Evolutionary conservation across 345 rosid genomes (phyloP), one percentile per base, ranked within the genome.

Genomic region (Combretum micranthum): DNA sequence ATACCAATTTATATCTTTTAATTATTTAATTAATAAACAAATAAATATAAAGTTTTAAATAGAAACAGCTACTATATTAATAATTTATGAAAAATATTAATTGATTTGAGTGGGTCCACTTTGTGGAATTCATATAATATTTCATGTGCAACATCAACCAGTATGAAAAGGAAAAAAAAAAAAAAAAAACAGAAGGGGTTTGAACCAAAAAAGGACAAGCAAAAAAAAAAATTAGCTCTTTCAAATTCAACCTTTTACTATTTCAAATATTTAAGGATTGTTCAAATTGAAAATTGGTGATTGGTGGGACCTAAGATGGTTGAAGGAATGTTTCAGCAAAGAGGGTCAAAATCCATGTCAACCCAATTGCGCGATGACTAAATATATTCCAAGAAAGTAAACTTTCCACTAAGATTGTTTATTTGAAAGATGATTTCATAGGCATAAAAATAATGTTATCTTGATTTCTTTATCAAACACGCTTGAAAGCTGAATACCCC

Each of bases 331-430:
- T 78, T 69, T 69, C 57, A 69, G 61, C 67, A 23, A 64, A 47
- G 73, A 78, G 64, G 52, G 77, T 75, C 80, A 71, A 75, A 62
- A 67, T 62, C 59, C 53, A 69, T 66, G 83, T 78, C 83, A 78
- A 78, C 80, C 80, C 80, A 64, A 64, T 75, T 21, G 50, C 26
- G 20, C 23, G 59, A 58, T 13, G 72, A 67, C 60, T 52, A 64
- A 57, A 55, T 68, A 57, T 64, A 67, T 68, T 76, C 57, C 72
- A 57, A 53, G 64, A 65, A 73, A 65, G 49, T 59, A 61, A 53
- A 58, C 16, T 32, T 1, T 64, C 64, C 82, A 69, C 73, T 66
- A 69, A 63, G 61, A 61, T 74, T 65, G 39, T 66, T 57, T 61
- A 18, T 63, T 25, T 60, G 48, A 54, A 37, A 62, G 12, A 37